Evolutionary conservation across 108 stramenopile genomes (phyloP), one percentile per base, ranked within the genome.

Genomic region (Nitzschia inconspicua): DNA sequence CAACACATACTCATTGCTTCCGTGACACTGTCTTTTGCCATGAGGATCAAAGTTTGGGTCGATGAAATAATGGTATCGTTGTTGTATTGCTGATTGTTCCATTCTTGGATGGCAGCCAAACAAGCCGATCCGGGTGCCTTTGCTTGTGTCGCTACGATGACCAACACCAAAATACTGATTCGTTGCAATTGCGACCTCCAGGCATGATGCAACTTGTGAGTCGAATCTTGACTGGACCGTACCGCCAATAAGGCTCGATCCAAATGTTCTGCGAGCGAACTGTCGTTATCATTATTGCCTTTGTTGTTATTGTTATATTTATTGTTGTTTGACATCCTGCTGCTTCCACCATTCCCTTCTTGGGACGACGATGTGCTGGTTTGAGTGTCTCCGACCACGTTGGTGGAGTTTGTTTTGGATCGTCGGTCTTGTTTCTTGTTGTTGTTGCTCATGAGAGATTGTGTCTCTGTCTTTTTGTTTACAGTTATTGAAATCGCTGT

Each of bases 141-240:
- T 3, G 68, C 43, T 52, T 79, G 78, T 66, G 79, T 72, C 47
- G 82, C 29, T 3, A 66, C 58, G 0, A 79, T 61, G 24, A 82
- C 35, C 32, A 81, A 47, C 35, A 82, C 61, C 23, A 85, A 29
- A 25, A 76, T 51, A 39, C 66, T 65, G 26, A 82, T 61, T 44
- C 75, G 39, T 18, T 81, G 66, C 23, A 85, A 50, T 48, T 82
- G 77, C 3, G 47, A 55, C 19, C 71, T 50, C 84, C 84, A 85
- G 35, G 65, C 56, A 47, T 58, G 40, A 50, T 84, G 83, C 30
- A 72, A 42, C 8, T 23, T 14, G 6, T 40, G n/a, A 11, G 43
- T 56, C 22, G 35, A 19, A 13, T 19, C 18, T 11, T 60, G 46
- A 42, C 18, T 57, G n/a, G 28, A 16, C 13, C 49, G 47, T 4